phyloP scores from a whole-genome alignment of 2,329 filamentous ascomycete genomes.

The Juglanconis sp. region DNA sequence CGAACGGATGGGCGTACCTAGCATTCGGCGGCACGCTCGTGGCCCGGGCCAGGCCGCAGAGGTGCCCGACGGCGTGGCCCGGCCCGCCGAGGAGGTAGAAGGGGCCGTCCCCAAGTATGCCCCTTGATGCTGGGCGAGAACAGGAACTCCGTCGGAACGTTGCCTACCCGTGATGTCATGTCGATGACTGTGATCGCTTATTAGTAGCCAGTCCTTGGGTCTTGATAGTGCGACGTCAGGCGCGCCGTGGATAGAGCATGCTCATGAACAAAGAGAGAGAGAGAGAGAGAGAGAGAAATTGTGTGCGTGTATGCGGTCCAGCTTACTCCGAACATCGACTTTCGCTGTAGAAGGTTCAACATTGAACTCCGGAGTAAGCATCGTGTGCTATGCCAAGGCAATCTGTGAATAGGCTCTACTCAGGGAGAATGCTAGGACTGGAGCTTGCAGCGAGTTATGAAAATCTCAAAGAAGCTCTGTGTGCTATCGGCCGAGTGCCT shows the following conservation, averaged over 20 bases:
- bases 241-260: background rate
- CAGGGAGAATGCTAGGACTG: no score
- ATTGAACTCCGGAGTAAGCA: constrained; percentile 6
- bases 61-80: constrained; percentile 5
- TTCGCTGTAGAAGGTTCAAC: constrained; percentile 7
- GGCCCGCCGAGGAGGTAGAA: constrained; percentile 5
- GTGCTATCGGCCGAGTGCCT: no score
- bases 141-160: background rate
- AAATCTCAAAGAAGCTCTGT: no score
- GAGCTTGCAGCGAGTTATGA: no score
- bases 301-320: background rate
- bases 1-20: constrained; percentile 38
- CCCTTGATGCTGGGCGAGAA: constrained; percentile 29
- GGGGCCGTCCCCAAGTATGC: constrained; percentile 19
- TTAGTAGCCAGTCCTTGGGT: background rate
- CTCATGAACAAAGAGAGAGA: background rate
- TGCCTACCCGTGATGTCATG: constrained; percentile 10
- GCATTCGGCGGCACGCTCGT: constrained; percentile 28
- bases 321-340: constrained; percentile 10
- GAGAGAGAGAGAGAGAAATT: background rate
- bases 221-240: no score
- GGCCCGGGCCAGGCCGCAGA: constrained; percentile 35
- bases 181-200: constrained; percentile 5
- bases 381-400: background rate
- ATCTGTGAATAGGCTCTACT: background rate